Conservation (phyloP, 2,329 filamentous ascomycete species). For the Alternaria consortialis region DNA sequence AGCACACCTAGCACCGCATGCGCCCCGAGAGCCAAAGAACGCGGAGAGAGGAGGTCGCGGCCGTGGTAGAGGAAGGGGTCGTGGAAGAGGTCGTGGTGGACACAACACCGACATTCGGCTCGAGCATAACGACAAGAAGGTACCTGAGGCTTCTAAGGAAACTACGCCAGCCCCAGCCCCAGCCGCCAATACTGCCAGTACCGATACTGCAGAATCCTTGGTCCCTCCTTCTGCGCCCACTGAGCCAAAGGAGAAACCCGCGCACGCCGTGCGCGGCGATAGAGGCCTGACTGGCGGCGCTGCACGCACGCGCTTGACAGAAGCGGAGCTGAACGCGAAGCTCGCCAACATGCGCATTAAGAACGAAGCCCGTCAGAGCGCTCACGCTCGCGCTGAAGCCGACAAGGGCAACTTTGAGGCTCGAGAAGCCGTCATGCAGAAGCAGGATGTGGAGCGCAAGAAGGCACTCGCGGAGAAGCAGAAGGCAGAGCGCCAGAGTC, state of each 20-base stretch:
- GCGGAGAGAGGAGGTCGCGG: constrained; percentile 40
- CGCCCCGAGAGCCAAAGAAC: constrained; percentile 40
- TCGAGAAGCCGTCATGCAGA: constrained; percentile 67
- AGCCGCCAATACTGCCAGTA: constrained; percentile 14
- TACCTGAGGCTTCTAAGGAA: constrained; percentile 28
- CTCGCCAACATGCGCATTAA: constrained; percentile 69
- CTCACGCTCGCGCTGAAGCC: constrained; percentile 72
- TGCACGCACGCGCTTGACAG: constrained; percentile 61
- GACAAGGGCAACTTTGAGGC: constrained; percentile 71
- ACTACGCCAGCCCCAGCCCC: constrained; percentile 30
- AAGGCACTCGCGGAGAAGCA: constrained; percentile 43
- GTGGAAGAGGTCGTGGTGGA: constrained; percentile 34
- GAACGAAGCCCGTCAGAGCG: constrained; percentile 66
- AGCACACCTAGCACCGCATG: constrained; percentile 30
- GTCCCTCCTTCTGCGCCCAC: constrained; percentile 27
- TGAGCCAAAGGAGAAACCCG: constrained; percentile 34
- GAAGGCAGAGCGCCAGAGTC: constrained; percentile 60
- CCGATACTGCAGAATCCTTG: constrained; percentile 22
- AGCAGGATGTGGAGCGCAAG: constrained; percentile 57
- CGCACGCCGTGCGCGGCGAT: constrained; percentile 46
- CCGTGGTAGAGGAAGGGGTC: constrained; percentile 36
- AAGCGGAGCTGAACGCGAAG: constrained; percentile 68
- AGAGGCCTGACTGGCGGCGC: constrained; percentile 45
- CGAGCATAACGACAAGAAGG: constrained; percentile 25
- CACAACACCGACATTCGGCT: constrained; percentile 24